A percentile compares a stretch with the other conserved stretches of the same genome.
Evolutionary conservation across 2,329 filamentous ascomycete species (phyloP).

Genomic region (Hymenoscyphus scutula): DNA sequence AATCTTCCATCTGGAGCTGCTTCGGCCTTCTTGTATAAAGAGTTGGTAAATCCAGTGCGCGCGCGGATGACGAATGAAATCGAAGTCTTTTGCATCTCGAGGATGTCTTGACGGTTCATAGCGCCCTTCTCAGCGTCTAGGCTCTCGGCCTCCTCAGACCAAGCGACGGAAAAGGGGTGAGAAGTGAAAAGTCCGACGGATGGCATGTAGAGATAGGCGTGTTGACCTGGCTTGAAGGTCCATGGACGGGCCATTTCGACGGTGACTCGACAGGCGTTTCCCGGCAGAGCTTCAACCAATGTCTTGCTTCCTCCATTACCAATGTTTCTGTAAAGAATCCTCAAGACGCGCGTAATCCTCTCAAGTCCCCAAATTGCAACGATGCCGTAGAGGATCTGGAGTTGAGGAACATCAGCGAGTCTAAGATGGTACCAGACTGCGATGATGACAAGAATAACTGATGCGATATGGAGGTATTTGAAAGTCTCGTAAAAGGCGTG

Average conservation of each 20-base stretch:
- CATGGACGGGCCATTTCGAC: slow-evolving; percentile 74
- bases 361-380: slow-evolving; percentile 68
- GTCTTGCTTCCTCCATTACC: slow-evolving; percentile 65
- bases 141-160: slow-evolving; percentile 65
- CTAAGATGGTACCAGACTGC: slow-evolving; percentile 67
- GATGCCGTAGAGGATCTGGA: slow-evolving; percentile 58
- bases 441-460: slow-evolving; percentile 57
- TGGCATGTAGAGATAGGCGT: slow-evolving; percentile 78
- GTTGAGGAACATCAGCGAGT: slow-evolving; percentile 52
- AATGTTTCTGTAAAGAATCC: slow-evolving; percentile 63
- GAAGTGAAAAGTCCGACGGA: slow-evolving; percentile 69
- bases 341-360: slow-evolving; percentile 56
- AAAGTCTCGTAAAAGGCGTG: slow-evolving; percentile 81
- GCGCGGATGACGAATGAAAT: slow-evolving; percentile 73
- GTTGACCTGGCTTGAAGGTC: slow-evolving; percentile 71
- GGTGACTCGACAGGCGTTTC: slow-evolving; percentile 71
- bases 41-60: slow-evolving; percentile 70
- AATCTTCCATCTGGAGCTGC: slow-evolving; percentile 60
- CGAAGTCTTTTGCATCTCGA: slow-evolving; percentile 58
- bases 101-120: slow-evolving; percentile 57
- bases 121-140: slow-evolving; percentile 53
- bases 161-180: slow-evolving; percentile 77
- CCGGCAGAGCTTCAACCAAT: slow-evolving; percentile 71
- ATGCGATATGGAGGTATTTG: slow-evolving; percentile 67
- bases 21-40: slow-evolving; percentile 65